phyloP scores from a whole-genome alignment of 169 alveolate species.

The Plasmodium gallinaceum region DNA sequence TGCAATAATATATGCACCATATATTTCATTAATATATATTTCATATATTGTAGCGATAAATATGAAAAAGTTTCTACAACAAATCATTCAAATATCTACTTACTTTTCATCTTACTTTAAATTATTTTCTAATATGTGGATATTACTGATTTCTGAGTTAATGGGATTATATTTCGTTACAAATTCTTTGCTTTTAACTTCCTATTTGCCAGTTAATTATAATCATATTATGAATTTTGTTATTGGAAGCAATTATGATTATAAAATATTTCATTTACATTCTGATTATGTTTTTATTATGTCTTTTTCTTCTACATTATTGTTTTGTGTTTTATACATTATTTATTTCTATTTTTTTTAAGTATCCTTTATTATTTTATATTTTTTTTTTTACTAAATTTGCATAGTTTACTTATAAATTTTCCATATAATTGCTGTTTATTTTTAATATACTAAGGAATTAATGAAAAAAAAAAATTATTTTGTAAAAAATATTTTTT shows the following conservation, averaged over 20 bases:
- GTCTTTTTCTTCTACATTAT: constrained; percentile 40
- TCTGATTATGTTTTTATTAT: constrained; percentile 71
- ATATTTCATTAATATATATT: constrained; percentile 56
- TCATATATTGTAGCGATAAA: constrained; percentile 69
- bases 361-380: background rate
- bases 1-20: constrained; percentile 73
- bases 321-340: constrained; percentile 53
- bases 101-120: constrained; percentile 63
- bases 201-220: constrained; percentile 70
- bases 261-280: constrained; percentile 61
- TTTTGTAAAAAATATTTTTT: no score
- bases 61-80: constrained; percentile 72
- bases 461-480: no score
- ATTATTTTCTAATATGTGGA: constrained; percentile 69
- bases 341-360: constrained; percentile 56
- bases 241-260: constrained; percentile 50
- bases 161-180: constrained; percentile 74
- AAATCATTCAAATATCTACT: constrained; percentile 63
- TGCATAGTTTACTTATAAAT: background rate
- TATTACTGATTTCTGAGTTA: constrained; percentile 55
- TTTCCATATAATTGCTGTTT: background rate
- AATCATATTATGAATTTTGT: constrained; percentile 65
- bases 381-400: background rate
- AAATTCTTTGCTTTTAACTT: constrained; percentile 55
- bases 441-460: no score